These are phyloP conservation scores for Cladorrhinum sp. DNA, from an alignment of 2,329 filamentous ascomycete genomes.

Conservation along the genomic window DNA sequence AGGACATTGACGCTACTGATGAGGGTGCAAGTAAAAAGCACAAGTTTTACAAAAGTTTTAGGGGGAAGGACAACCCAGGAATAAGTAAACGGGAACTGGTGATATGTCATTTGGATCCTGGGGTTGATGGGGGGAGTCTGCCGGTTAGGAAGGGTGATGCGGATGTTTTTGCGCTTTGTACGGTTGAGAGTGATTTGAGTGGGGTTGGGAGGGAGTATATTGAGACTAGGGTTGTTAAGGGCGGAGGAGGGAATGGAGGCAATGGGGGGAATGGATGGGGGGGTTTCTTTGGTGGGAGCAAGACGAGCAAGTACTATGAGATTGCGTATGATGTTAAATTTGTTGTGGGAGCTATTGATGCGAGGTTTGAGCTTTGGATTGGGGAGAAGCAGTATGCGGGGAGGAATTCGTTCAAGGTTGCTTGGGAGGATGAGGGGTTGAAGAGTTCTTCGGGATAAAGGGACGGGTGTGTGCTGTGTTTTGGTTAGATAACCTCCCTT, in stretches of 20 bases:
- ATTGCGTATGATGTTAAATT: constrained; percentile 2
- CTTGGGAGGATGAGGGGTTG: neutral
- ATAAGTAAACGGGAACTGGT: neutral
- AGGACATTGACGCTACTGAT: neutral
- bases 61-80: neutral
- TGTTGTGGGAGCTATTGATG: constrained; percentile 1
- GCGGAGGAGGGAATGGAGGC: neutral
- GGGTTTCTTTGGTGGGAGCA: neutral
- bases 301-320: neutral
- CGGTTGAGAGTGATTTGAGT: neutral
- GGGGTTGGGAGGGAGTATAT: neutral
- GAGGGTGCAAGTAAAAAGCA: neutral
- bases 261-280: neutral
- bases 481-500: too few species aligned
- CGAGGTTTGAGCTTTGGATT: constrained; percentile 3
- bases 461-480: too few species aligned
- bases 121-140: neutral
- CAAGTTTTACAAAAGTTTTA: neutral
- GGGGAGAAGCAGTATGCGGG: neutral
- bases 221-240: neutral
- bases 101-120: neutral
- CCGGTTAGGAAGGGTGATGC: neutral
- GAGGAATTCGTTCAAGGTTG: constrained; percentile 2
- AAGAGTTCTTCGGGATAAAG: too few species aligned
- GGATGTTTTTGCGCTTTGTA: constrained; percentile 1